These are phyloP conservation scores for Pyrenochaeta sp. DNA, from an alignment of 2,329 filamentous ascomycete species.

Conservation along the genomic window DNA sequence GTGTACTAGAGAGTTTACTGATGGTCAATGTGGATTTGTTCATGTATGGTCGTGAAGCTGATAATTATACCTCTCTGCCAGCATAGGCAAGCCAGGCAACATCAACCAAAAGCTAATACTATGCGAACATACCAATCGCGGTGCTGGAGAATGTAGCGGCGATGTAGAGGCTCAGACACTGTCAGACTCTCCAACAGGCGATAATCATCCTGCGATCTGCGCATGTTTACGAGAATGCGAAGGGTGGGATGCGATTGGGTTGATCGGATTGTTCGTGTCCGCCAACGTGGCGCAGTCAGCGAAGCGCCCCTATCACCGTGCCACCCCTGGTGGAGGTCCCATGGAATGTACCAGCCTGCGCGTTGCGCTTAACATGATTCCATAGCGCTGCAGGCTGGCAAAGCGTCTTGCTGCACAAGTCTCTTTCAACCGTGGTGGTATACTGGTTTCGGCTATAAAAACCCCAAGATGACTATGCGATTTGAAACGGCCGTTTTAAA, in stretches of 20 bases:
- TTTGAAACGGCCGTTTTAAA: too few relatives aligned
- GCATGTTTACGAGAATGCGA: neutral
- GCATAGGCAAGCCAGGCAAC: neutral
- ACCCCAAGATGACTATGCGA: too few relatives aligned
- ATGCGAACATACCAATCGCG: conserved; percentile 7
- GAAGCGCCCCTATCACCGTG: too few relatives aligned
- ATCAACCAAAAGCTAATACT: neutral
- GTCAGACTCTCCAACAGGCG: neutral
- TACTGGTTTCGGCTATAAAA: too few relatives aligned
- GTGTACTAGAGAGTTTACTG: neutral
- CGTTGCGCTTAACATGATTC: too few relatives aligned
- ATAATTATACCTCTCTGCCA: neutral
- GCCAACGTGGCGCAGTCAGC: neutral
- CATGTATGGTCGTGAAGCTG: neutral
- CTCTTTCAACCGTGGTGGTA: too few relatives aligned
- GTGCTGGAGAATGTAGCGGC: neutral
- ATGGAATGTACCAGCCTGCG: too few relatives aligned
- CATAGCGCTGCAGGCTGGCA: too few relatives aligned
- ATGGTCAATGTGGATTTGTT: neutral
- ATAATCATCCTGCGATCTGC: neutral
- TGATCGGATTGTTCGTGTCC: neutral
- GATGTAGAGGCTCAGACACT: conserved; percentile 5
- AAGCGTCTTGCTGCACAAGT: too few relatives aligned
- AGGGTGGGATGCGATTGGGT: neutral
- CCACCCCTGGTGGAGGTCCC: too few relatives aligned